Conservation (phyloP, 257 asterid species). For the Asclepias syriaca region DNA sequence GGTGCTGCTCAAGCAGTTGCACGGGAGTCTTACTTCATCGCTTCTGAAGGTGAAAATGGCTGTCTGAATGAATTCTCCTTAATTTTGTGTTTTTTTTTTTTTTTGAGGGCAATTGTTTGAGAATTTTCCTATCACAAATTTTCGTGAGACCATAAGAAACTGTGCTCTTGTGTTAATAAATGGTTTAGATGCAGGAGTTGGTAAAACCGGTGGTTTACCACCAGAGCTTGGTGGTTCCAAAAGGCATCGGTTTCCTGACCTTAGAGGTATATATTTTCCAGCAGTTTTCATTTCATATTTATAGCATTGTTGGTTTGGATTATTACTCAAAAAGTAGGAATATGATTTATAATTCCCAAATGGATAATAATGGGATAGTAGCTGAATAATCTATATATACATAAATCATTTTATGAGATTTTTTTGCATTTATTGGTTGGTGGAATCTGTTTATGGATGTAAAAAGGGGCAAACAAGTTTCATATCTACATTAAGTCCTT, state of each 20-base stretch:
- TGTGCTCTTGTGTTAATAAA: conserved; percentile 2
- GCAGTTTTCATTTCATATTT: neutral
- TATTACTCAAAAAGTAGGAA: neutral
- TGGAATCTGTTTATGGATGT: neutral
- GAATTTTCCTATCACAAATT: neutral
- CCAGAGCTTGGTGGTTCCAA: conserved; percentile 51
- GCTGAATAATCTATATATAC: neutral
- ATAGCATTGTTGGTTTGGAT: neutral
- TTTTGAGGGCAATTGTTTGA: neutral
- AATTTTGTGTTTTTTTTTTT: neutral
- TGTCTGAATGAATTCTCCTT: neutral
- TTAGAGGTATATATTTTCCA: conserved; percentile 41
- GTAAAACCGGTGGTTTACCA: conserved; percentile 29
- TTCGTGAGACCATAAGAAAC: neutral
- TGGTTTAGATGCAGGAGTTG: conserved; percentile 46
- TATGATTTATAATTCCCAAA: neutral
- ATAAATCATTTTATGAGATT: neutral
- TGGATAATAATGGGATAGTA: neutral
- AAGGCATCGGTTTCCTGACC: conserved; percentile 55
- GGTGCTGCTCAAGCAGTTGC: conserved; percentile 88
- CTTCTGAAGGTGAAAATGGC: conserved; percentile 52
- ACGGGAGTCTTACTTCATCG: conserved; percentile 70
- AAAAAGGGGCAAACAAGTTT: neutral
- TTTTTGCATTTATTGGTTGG: neutral
- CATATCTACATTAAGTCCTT: neutral